A percentile compares a stretch with the other conserved stretches of the same genome.
Evolutionary conservation across 2,329 filamentous ascomycete species (phyloP).

Genomic region (Aspergillus vadensis): DNA sequence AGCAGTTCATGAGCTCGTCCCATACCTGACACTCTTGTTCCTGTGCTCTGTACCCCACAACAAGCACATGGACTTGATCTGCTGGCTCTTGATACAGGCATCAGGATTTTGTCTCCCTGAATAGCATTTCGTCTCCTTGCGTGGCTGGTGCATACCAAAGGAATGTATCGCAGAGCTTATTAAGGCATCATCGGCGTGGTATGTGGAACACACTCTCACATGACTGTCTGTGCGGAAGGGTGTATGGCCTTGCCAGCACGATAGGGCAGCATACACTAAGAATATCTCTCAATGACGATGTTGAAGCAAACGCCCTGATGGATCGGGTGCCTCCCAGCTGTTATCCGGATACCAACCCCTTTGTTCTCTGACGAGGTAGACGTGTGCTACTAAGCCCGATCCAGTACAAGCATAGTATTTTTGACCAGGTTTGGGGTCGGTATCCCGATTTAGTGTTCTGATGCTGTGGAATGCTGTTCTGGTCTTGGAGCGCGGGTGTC

Average conservation of each 20-base stretch:
- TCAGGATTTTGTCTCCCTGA: neutral
- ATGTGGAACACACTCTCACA: conserved; percentile 13
- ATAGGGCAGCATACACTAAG: neutral
- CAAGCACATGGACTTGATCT: neutral
- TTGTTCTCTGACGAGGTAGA: neutral
- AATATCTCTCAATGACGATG: neutral
- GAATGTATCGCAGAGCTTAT: conserved; percentile 16
- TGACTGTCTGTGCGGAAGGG: neutral
- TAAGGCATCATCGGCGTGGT: conserved; percentile 18
- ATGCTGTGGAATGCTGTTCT: conserved; percentile 22
- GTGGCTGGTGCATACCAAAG: conserved; percentile 21
- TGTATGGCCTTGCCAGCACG: neutral
- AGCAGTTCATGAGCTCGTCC: neutral
- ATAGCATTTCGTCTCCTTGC: conserved; percentile 17
- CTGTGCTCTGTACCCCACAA: neutral
- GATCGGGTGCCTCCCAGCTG: neutral
- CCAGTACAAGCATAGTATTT: neutral
- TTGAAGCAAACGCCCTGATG: neutral
- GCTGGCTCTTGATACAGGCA: neutral
- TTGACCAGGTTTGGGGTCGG: neutral
- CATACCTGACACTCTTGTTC: neutral
- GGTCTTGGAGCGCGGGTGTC: conserved; percentile 18
- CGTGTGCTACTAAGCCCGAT: neutral
- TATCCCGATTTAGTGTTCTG: conserved; percentile 6
- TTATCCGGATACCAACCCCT: conserved; percentile 5